Percentiles rank a stretch among this genome's conserved stretches.
Evolutionary conservation across 495 filamentous ascomycete species (phyloP).

Genomic region (Neurospora tetrasperma): DNA sequence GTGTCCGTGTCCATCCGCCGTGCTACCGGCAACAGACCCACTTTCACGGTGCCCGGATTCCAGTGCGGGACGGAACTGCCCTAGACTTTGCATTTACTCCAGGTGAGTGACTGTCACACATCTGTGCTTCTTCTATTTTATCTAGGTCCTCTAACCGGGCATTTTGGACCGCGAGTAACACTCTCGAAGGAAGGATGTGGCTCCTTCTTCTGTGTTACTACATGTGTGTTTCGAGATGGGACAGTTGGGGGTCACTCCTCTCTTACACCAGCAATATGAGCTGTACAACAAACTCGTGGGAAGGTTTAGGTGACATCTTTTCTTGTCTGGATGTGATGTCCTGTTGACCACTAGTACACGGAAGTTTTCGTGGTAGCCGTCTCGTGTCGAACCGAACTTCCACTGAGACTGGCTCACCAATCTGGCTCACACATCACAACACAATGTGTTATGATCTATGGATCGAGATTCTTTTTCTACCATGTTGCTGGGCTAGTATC

Average conservation of each 20-base stretch:
- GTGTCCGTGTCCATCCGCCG: background rate
- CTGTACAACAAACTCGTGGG: background rate
- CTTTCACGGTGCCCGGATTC: background rate
- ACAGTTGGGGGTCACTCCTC: background rate
- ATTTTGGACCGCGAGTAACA: background rate
- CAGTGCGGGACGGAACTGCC: background rate
- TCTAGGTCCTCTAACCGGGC: too few relatives aligned
- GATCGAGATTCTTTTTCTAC: too few relatives aligned
- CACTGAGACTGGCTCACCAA: too few relatives aligned
- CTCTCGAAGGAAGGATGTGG: background rate
- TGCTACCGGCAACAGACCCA: background rate
- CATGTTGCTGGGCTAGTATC: too few relatives aligned
- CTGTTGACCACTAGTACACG: too few relatives aligned
- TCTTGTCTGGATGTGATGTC: too few relatives aligned
- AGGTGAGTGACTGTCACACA: background rate
- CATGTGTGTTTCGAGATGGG: background rate
- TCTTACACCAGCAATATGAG: background rate
- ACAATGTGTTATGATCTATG: too few relatives aligned
- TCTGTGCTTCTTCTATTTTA: background rate
- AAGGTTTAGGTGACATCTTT: background rate
- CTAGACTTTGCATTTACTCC: background rate
- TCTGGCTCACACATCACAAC: too few relatives aligned
- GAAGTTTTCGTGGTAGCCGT: too few relatives aligned
- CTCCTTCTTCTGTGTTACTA: background rate
- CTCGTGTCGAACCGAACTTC: too few relatives aligned